Evolutionary conservation across 768 basidiomycete species (phyloP).

Genomic region (Daedaleopsis sinensis): DNA sequence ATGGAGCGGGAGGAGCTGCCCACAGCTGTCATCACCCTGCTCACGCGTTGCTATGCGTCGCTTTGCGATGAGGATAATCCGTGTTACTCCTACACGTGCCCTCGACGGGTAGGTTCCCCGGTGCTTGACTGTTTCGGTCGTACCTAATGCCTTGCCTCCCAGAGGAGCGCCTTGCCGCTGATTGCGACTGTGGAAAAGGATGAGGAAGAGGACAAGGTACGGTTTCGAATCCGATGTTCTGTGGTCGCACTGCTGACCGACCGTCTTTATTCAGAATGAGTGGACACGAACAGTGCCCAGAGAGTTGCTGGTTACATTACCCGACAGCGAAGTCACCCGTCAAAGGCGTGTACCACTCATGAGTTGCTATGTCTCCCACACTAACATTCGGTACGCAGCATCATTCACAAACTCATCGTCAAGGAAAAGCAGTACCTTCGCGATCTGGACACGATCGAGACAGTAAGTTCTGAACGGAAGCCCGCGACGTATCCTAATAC

Average conservation of each 20-base stretch:
- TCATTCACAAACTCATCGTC: constrained; percentile 86
- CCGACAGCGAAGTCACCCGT: constrained; percentile 77
- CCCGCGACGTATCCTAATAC: constrained; percentile 26
- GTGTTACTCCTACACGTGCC: constrained; percentile 87
- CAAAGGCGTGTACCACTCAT: constrained; percentile 55
- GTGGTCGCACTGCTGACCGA: not conserved
- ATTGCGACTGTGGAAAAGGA: constrained; percentile 24
- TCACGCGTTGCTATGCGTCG: constrained; percentile 90
- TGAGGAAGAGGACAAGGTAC: constrained; percentile 29
- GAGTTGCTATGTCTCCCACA: not conserved
- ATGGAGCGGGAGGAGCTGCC: constrained; percentile 75
- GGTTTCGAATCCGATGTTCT: not conserved
- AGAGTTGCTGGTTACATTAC: constrained; percentile 54
- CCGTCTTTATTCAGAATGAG: constrained; percentile 30
- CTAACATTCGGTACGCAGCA: constrained; percentile 34
- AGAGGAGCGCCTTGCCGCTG: constrained; percentile 25
- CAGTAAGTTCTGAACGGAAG: constrained; percentile 43
- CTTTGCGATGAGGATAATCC: constrained; percentile 78
- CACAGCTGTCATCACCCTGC: constrained; percentile 86
- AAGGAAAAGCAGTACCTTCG: constrained; percentile 90
- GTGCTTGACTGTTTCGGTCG: not conserved
- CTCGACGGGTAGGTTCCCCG: constrained; percentile 54
- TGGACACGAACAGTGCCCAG: constrained; percentile 59
- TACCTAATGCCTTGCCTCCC: not conserved
- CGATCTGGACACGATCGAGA: constrained; percentile 84